Conservation (phyloP, 352 stramenopile genomes). For the Globisporangium megalacanthum region DNA sequence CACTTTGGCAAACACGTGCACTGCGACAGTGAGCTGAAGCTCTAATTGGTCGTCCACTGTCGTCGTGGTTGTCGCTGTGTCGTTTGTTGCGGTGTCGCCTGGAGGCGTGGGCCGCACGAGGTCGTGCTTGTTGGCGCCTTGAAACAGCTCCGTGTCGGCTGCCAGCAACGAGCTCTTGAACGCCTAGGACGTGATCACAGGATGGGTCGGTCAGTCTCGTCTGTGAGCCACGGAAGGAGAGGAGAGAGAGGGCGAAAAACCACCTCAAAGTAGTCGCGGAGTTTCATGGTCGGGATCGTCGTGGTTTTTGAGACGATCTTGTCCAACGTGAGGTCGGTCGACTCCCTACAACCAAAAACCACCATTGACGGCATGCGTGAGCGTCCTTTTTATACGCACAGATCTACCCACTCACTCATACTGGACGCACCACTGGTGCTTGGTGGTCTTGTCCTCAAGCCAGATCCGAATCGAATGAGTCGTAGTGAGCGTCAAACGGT, state of each 20-base stretch:
- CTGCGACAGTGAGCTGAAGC: constrained; percentile 3
- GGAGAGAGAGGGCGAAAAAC: neutral
- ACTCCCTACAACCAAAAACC: constrained; percentile 7
- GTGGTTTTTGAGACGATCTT: constrained; percentile 1
- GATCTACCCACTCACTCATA: no score
- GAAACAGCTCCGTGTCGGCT: neutral
- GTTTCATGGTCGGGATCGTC: constrained; percentile 6
- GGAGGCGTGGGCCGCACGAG: neutral
- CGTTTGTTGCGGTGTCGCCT: neutral
- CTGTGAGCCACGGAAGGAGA: no score
- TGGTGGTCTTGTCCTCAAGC: constrained; percentile 4
- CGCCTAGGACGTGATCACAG: neutral
- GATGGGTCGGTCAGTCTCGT: no score
- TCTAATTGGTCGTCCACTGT: neutral
- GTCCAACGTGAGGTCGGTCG: constrained; percentile 3
- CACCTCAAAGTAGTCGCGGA: constrained; percentile 12
- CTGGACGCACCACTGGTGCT: constrained; percentile 3
- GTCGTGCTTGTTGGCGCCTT: constrained; percentile 1
- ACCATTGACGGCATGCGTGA: neutral
- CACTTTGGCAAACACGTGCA: constrained; percentile 9
- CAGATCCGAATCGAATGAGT: neutral
- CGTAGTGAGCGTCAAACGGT: neutral
- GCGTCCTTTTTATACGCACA: no score
- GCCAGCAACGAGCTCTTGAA: constrained; percentile 8
- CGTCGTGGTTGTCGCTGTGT: neutral